Evolutionary conservation across 192 early-diverging fungal genomes (phyloP).

Genomic region (Backusella circina): DNA sequence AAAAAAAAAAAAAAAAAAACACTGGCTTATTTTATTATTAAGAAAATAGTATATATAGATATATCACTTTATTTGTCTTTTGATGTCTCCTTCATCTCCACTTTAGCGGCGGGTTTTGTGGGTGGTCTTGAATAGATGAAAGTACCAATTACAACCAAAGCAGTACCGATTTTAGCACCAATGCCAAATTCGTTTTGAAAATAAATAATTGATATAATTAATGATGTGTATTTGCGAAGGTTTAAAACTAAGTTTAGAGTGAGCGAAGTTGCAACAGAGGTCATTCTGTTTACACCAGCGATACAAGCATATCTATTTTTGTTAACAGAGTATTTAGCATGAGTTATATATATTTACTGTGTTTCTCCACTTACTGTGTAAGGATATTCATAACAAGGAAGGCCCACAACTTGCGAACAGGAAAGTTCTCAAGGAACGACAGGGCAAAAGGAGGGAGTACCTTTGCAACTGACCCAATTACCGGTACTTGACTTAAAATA

Average conservation of each 20-base stretch:
- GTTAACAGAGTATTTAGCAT: neutral
- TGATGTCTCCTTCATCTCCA: neutral
- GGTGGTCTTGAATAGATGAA: slow-evolving; percentile 53
- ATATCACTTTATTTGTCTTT: neutral
- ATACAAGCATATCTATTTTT: slow-evolving; percentile 72
- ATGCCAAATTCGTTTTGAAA: slow-evolving; percentile 76
- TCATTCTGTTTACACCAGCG: slow-evolving; percentile 80
- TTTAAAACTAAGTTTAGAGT: slow-evolving; percentile 86
- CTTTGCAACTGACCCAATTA: neutral
- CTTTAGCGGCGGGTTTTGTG: neutral
- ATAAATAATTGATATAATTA: slow-evolving; percentile 73
- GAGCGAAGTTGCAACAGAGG: slow-evolving; percentile 71
- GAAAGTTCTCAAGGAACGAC: neutral
- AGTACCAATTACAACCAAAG: slow-evolving; percentile 81
- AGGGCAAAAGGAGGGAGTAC: neutral
- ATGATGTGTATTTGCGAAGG: slow-evolving; percentile 79
- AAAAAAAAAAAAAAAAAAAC: neutral
- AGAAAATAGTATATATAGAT: no score
- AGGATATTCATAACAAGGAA: slow-evolving; percentile 66
- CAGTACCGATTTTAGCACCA: slow-evolving; percentile 62
- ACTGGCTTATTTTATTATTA: neutral
- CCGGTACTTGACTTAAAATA: slow-evolving; percentile 8
- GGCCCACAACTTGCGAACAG: slow-evolving; percentile 67
- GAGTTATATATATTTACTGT: neutral
- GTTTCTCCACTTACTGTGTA: slow-evolving; percentile 64